phyloP scores from a whole-genome alignment of 108 stramenopile genomes.

The Fistulifera pelliculosa region DNA sequence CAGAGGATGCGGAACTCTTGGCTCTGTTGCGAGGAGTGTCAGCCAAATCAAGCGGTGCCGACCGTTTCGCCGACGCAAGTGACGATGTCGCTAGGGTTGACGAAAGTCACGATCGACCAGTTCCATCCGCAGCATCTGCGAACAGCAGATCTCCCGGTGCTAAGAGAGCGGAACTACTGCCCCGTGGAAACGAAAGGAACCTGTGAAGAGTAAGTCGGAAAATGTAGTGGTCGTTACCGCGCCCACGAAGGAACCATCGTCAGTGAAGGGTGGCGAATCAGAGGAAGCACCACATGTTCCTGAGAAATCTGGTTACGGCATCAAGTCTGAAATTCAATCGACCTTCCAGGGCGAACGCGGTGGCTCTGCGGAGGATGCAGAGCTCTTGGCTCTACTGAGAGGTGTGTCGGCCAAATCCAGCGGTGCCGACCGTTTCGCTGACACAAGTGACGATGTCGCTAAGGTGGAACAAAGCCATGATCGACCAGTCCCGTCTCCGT shows the following conservation, averaged over 20 bases:
- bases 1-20: conserved; percentile 63
- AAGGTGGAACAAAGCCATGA: too few relatives aligned
- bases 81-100: background rate
- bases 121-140: too few relatives aligned
- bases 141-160: too few relatives aligned
- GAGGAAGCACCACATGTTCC: background rate
- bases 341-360: conserved; percentile 67
- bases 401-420: conserved; percentile 33
- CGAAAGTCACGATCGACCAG: too few relatives aligned
- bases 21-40: conserved; percentile 62
- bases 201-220: background rate
- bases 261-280: too few relatives aligned
- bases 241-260: background rate
- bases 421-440: conserved; percentile 25
- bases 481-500: too few relatives aligned
- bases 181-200: conserved; percentile 19
- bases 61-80: conserved; percentile 30
- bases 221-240: background rate
- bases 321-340: conserved; percentile 18
- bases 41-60: conserved; percentile 25
- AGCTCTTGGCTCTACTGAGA: conserved; percentile 47
- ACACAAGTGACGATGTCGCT: background rate
- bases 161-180: conserved; percentile 1
- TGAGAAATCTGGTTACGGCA: background rate
- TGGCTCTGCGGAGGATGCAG: conserved; percentile 66